Conservation (phyloP, 2,329 filamentous ascomycete genomes). For the Colletotrichum liriopes region DNA sequence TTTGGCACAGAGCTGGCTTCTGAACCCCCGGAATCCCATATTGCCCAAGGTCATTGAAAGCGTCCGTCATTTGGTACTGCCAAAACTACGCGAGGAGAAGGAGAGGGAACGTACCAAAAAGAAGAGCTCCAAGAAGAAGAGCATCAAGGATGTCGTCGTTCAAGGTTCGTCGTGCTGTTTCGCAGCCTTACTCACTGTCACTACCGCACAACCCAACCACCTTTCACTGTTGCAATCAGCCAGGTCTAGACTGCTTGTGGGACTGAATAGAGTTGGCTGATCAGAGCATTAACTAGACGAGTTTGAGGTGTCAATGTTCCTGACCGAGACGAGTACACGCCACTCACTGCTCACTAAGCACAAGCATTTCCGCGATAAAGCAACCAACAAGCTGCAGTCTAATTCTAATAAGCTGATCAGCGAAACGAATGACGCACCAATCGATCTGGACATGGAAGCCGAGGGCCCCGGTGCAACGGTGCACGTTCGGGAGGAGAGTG, state of each 20-base stretch:
- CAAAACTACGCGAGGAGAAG: constrained; percentile 91
- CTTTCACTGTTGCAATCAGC: constrained; percentile 37
- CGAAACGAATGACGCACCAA: constrained; percentile 67
- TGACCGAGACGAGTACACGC: constrained; percentile 87
- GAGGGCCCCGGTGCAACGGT: constrained; percentile 53
- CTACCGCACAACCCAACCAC: constrained; percentile 23
- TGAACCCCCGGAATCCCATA: constrained; percentile 82
- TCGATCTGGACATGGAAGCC: constrained; percentile 63
- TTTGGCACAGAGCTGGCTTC: constrained; percentile 86
- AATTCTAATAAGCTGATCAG: constrained; percentile 76
- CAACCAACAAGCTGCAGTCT: constrained; percentile 68
- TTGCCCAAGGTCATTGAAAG: constrained; percentile 88
- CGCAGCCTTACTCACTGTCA: constrained; percentile 9
- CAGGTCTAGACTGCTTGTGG: neutral
- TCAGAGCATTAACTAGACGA: constrained; percentile 74
- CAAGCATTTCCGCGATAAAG: constrained; percentile 79
- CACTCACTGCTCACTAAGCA: constrained; percentile 91
- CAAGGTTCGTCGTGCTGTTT: constrained; percentile 71
- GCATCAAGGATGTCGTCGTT: constrained; percentile 89
- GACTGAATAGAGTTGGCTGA: constrained; percentile 24
- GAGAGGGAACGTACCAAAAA: constrained; percentile 73
- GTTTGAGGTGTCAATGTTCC: constrained; percentile 94
- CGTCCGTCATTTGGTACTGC: constrained; percentile 87
- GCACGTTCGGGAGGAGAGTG: constrained; percentile 71
- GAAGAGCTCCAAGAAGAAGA: constrained; percentile 80